phyloP scores from a whole-genome alignment of 345 rosid species.

The Camelina neglecta region DNA sequence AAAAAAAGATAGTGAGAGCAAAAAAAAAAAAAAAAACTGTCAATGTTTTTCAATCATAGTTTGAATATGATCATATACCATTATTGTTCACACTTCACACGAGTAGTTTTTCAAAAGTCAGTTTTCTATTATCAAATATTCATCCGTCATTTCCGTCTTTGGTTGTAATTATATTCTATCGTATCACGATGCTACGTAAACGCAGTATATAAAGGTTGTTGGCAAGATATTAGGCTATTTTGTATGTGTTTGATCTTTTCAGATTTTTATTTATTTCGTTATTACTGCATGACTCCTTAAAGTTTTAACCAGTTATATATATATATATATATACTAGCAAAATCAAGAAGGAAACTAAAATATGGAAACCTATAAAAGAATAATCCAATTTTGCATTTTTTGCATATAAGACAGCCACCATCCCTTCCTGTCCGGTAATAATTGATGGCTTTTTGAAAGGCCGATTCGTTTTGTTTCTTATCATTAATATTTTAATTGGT shows the following conservation, averaged over 20 bases:
- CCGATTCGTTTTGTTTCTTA: slow-evolving; percentile 31
- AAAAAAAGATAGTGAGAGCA: too few relatives aligned
- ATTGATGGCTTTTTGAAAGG: slow-evolving; percentile 37
- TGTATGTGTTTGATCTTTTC: not conserved
- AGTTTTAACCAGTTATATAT: slow-evolving; percentile 21
- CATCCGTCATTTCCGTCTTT: not conserved
- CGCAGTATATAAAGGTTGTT: not conserved
- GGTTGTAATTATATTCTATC: not conserved
- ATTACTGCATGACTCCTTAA: slow-evolving; percentile 13
- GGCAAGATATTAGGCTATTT: not conserved
- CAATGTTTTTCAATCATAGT: not conserved
- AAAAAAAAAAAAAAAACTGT: not conserved
- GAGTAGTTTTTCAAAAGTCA: not conserved
- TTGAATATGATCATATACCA: too few relatives aligned
- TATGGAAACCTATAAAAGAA: not conserved
- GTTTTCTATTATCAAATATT: not conserved
- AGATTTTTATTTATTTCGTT: not conserved
- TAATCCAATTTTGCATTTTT: slow-evolving; percentile 26
- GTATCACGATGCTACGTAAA: not conserved
- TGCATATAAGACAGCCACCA: slow-evolving; percentile 34
- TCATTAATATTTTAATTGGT: not conserved
- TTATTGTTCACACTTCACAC: too few relatives aligned
- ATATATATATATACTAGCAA: not conserved
- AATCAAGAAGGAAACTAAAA: slow-evolving; percentile 15
- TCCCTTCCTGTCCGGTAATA: slow-evolving; percentile 36